Percentiles rank a stretch among this genome's conserved stretches.
Conservation (phyloP, 176 grass and related monocot species). For the Triticum dicoccoides region DNA sequence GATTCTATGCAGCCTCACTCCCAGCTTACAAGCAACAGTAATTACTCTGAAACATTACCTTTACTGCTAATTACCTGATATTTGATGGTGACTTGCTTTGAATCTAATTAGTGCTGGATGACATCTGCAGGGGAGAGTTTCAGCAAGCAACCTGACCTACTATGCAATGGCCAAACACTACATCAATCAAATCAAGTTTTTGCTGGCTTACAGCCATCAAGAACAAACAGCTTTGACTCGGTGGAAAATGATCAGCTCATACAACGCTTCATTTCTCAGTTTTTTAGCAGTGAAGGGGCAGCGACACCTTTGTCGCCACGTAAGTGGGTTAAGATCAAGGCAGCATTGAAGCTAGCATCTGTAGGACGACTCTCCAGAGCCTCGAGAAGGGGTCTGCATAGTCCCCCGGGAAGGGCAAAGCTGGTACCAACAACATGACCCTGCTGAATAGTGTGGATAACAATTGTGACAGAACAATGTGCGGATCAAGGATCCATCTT, state of each 20-base stretch:
- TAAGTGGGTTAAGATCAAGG: constrained; percentile 53
- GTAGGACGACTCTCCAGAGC: constrained; percentile 30
- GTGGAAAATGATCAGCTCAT: constrained; percentile 31
- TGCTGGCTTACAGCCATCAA: constrained; percentile 26
- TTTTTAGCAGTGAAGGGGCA: constrained; percentile 17
- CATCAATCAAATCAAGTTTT: background rate
- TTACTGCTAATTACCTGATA: constrained; percentile 1
- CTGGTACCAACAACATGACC: constrained; percentile 43
- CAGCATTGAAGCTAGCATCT: constrained; percentile 40
- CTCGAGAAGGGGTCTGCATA: constrained; percentile 5
- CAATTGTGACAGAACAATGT: background rate
- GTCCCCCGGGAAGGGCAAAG: constrained; percentile 22
- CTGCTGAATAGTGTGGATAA: background rate
- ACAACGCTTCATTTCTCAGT: constrained; percentile 26
- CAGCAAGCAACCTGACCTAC: constrained; percentile 10
- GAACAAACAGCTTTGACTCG: constrained; percentile 50
- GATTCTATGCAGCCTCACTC: constrained; percentile 25
- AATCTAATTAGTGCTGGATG: background rate
- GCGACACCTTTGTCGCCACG: constrained; percentile 33
- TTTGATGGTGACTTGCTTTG: constrained; percentile 13
- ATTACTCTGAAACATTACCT: background rate
- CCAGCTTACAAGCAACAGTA: constrained; percentile 28
- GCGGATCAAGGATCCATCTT: constrained; percentile 29
- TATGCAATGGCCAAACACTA: constrained; percentile 2
- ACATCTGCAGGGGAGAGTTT: constrained; percentile 36